Evolutionary conservation across 208 protist species (phyloP), one percentile per base, ranked within the genome.

Genomic region (Lotmaria passim): DNA sequence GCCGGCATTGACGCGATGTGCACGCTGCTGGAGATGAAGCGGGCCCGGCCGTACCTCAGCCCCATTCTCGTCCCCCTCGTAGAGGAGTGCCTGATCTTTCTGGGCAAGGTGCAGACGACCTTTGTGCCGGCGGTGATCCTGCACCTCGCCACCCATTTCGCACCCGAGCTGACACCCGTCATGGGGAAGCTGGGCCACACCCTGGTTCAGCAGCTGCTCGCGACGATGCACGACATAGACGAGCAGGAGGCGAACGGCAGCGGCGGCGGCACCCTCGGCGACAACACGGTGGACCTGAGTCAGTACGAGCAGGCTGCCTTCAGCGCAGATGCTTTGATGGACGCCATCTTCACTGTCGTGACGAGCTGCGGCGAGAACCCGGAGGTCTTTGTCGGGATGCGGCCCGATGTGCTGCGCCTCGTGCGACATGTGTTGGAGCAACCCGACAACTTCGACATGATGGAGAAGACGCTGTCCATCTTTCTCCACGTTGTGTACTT

Each of bases 111-210:
- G n/a, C 82, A 93, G 53, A 96, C 91, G 19, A 90, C 86, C 10
- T 94, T 93, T 62, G 83, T 96, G 23, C 91, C 91, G 8, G 78
- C 79, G 12, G 87, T 82, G 5, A 82, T 96, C 24, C 76, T 93
- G n/a, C 87, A 93, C 75, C 73, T 96, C n/a, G 77, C 85, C 19
- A 87, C 86, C 12, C 83, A 96, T 79, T 96, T 94, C 73, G 79
- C 91, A 19, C 86, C 87, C 11, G 89, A 96, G 73, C 78, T 96
- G 53, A 83, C 83, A 0, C 70, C 78, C 7, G 83, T 94, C 15
- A 83, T 96, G 71, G 85, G 75, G 8, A 90, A 82, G 57, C 78
- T 96, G 47, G 86, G 81, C 21, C 73, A 78, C 67, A 86, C 81
- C 7, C 75, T 96, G 44, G 84, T 88, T 38, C 85, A 92, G 73